Conservation (phyloP, 2,329 filamentous ascomycete species). For the Aspergillus hortae region DNA sequence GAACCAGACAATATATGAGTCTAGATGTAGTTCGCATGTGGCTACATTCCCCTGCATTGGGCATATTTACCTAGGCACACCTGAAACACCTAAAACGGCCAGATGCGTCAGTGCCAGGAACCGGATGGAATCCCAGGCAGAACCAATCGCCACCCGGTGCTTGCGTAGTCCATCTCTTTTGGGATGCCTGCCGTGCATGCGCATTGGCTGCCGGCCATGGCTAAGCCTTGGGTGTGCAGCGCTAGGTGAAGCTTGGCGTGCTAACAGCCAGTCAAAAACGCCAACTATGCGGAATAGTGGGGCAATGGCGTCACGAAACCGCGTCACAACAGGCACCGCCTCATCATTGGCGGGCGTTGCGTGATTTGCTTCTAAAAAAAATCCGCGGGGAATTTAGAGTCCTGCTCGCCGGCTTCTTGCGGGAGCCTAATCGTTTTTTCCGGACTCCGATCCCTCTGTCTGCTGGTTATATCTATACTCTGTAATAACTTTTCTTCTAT, state of each 20-base stretch:
- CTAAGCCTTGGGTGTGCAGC: slow-evolving; percentile 15
- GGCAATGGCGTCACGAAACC: slow-evolving; percentile 4
- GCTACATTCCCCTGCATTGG: too few species aligned
- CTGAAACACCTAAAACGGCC: too few species aligned
- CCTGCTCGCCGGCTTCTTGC: neutral
- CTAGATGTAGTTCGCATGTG: too few species aligned
- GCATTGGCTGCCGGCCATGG: neutral
- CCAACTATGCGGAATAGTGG: neutral
- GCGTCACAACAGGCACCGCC: slow-evolving; percentile 11
- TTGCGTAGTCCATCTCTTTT: slow-evolving; percentile 16
- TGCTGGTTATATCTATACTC: neutral
- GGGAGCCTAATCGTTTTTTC: neutral
- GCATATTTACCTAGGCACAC: too few species aligned
- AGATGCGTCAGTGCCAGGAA: too few species aligned
- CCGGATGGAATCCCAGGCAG: too few species aligned
- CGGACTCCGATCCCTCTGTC: neutral
- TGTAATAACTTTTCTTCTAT: too few species aligned
- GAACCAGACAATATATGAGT: too few species aligned
- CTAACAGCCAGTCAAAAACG: slow-evolving; percentile 1
- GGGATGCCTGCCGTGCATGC: slow-evolving; percentile 7
- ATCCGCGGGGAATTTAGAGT: neutral
- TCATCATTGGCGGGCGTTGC: slow-evolving; percentile 10
- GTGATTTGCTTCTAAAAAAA: slow-evolving; percentile 11
- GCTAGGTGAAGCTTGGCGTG: slow-evolving; percentile 20
- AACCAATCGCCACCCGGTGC: slow-evolving; percentile 1